Conservation (phyloP, 2,329 filamentous ascomycete genomes). For the Trichophyton mentagrophytes region DNA sequence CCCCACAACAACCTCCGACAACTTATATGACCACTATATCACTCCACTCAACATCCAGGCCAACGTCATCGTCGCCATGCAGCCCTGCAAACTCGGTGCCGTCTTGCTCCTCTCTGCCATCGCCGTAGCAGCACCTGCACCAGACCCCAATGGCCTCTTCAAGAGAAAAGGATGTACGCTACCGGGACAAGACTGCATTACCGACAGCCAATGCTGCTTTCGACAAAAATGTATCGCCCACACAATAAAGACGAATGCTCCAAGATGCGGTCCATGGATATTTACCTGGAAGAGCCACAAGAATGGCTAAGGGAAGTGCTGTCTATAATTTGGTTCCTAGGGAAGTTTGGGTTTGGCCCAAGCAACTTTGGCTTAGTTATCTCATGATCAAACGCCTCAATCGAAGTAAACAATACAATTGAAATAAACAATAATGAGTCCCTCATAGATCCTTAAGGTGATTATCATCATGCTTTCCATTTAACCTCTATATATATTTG, state of each 20-base stretch:
- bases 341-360: background rate
- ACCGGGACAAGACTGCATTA: background rate
- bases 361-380: background rate
- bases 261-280: background rate
- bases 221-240: background rate
- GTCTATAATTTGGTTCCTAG: too few relatives aligned
- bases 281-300: too few relatives aligned
- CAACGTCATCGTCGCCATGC: background rate
- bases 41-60: too few relatives aligned
- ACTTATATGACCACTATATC: background rate
- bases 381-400: background rate
- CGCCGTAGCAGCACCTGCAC: background rate
- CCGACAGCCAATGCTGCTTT: background rate
- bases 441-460: background rate
- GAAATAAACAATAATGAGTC: background rate
- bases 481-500: background rate
- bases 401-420: background rate
- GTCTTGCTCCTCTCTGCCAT: background rate
- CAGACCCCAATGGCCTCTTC: background rate
- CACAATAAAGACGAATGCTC: background rate
- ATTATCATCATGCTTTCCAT: background rate
- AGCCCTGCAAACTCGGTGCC: background rate
- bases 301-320: too few relatives aligned
- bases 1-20: background rate
- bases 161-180: background rate